A percentile compares a stretch with the other conserved stretches of the same genome.
Evolutionary conservation across 352 stramenopile genomes (phyloP).

Genomic region (Phytophthora fragariae): DNA sequence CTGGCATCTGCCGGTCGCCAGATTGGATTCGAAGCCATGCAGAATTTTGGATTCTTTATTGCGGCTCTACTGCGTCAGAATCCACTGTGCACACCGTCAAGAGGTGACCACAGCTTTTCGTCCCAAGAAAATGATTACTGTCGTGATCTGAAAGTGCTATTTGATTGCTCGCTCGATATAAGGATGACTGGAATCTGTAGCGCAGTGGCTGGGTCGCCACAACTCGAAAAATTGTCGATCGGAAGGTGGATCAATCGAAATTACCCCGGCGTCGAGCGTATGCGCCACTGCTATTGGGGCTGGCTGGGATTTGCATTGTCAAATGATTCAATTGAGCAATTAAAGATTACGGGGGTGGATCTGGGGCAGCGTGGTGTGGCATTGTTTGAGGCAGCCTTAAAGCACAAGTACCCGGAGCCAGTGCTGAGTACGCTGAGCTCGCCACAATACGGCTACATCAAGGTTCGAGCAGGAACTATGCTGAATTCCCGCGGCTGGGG

Average conservation of each 20-base stretch:
- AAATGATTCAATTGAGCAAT: not conserved
- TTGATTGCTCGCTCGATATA: not conserved
- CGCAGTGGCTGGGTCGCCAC: not conserved
- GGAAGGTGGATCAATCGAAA: conserved; percentile 4
- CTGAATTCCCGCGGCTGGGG: not conserved
- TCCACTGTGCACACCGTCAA: not conserved
- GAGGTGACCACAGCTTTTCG: not conserved
- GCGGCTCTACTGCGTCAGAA: not conserved
- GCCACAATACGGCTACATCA: not conserved
- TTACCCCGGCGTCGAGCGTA: not conserved
- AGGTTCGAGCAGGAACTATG: not conserved
- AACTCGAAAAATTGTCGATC: not conserved
- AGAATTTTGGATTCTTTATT: conserved; percentile 1
- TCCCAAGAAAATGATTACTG: not conserved
- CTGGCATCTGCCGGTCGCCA: not conserved
- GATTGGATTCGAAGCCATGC: not conserved
- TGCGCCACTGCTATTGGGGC: not conserved
- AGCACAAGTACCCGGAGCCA: not conserved
- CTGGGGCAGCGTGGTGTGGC: not conserved
- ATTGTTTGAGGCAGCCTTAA: not conserved
- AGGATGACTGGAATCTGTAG: not conserved
- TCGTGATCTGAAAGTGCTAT: conserved; percentile 3
- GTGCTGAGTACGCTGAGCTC: not conserved
- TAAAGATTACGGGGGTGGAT: not conserved
- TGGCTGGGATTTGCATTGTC: not conserved